Percentiles rank a stretch among this genome's conserved stretches.
phyloP scores from a whole-genome alignment of 495 filamentous ascomycete species.

The Neurospora cerealis region DNA sequence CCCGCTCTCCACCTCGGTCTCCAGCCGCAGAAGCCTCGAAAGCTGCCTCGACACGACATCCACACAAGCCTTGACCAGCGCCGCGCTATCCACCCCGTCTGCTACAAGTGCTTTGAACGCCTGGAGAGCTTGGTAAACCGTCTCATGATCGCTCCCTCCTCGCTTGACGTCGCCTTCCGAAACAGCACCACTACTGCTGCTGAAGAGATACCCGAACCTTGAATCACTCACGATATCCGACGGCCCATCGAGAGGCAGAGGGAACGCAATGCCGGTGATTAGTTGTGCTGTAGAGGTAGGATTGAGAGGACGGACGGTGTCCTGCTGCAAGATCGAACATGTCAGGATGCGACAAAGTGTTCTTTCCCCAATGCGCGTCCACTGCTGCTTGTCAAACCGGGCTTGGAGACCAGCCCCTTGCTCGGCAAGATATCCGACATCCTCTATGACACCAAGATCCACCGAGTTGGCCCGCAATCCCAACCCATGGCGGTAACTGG shows the following conservation, averaged over 20 bases:
- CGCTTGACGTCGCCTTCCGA: background rate
- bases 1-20: constrained; percentile 3
- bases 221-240: background rate
- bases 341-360: constrained; percentile 21
- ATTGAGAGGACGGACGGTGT: background rate
- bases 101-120: constrained; percentile 2
- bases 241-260: background rate
- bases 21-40: constrained; percentile 2
- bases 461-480: constrained; percentile 12
- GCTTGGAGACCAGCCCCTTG: constrained; percentile 1
- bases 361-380: constrained; percentile 23
- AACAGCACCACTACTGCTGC: background rate
- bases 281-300: constrained; percentile 7
- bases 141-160: background rate
- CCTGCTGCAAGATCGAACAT: constrained; percentile 25
- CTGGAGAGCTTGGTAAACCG: background rate
- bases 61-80: background rate
- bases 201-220: constrained; percentile 1
- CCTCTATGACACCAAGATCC: constrained; percentile 17
- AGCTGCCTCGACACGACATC: background rate
- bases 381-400: constrained; percentile 14
- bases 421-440: constrained; percentile 21
- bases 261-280: constrained; percentile 19
- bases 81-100: background rate
- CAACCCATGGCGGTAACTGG: constrained; percentile 11